Evolutionary conservation across 164 flowering plant genomes (phyloP).

Genomic region (Vitis rotundifolia): DNA sequence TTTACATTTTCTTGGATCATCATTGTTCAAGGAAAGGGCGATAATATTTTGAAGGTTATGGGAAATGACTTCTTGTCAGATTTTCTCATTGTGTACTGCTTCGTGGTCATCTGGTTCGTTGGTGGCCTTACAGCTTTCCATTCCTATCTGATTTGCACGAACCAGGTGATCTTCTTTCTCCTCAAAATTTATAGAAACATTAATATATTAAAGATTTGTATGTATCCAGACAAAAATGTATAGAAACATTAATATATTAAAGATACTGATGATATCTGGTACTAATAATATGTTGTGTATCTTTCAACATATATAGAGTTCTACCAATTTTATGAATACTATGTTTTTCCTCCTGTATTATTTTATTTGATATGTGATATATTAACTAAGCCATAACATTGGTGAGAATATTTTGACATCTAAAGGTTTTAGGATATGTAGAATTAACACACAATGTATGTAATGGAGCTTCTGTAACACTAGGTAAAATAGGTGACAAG

Average conservation of each 20-base stretch:
- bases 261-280: neutral
- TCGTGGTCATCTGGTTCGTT: constrained; percentile 91
- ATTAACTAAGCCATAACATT: no score
- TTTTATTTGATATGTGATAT: no score
- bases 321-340: no score
- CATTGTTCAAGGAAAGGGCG: constrained; percentile 24
- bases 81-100: constrained; percentile 81
- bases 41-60: constrained; percentile 40
- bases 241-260: no score
- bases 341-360: no score
- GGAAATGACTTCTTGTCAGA: constrained; percentile 51
- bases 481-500: no score
- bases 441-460: no score
- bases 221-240: neutral
- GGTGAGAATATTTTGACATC: no score
- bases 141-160: constrained; percentile 77
- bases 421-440: no score
- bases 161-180: constrained; percentile 47
- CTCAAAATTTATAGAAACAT: neutral
- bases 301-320: neutral
- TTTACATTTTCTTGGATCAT: constrained; percentile 63
- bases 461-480: no score
- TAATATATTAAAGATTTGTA: no score
- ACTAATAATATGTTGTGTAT: neutral
- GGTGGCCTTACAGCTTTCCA: constrained; percentile 93